Evolutionary conservation across 768 basidiomycete species (phyloP), one percentile per base, ranked within the genome.

Genomic region (Lactifluus hygrophoroides): DNA sequence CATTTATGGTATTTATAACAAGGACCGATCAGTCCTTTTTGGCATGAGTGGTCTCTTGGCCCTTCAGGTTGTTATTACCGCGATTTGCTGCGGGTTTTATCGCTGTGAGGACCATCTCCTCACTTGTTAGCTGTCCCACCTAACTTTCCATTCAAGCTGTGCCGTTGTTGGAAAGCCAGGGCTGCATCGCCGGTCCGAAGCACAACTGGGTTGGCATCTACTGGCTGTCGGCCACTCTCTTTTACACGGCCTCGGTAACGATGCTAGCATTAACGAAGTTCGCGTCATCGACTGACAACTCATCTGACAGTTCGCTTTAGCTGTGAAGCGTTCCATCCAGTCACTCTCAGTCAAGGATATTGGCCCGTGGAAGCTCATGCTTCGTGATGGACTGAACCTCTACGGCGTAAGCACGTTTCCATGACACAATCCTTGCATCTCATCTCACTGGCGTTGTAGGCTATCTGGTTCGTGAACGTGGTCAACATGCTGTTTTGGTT

Each of bases 401-500:
- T 92, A 91, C 66, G 87, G 80, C 56, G 84, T 83, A 70, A 61
- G 80, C 74, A 48, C 40, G 13, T 25, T 16, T 43, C n/a, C 13
- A 4, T 37, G 35, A 38, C 19, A 44, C 47, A 45, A 57, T 48
- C 54, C 54, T 47, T 59, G 45, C 40, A 34, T 62, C 47, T 60
- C 23, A 42, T 23, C 27, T 28, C 14, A 16, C 43, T 8, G 25
- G 23, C 23, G 13, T 35, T 21, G 46, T 51, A 82, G 80, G 78
- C 90, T 35, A 80, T 92, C 70, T 85, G 82, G 77, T 64, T 84
- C 64, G 85, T 91, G 64, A 90, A 93, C 78, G 78, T 89, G 71
- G 76, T 78, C 74, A 93, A 91, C 75, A 77, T 89, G 69, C 72
- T 90, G 69, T 93, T 90, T 78, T 91, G 88, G 85, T 90, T 93